Base-by-base conservation (phyloP, 352 stramenopile genomes). In the Globisporangium abappressorium region DNA sequence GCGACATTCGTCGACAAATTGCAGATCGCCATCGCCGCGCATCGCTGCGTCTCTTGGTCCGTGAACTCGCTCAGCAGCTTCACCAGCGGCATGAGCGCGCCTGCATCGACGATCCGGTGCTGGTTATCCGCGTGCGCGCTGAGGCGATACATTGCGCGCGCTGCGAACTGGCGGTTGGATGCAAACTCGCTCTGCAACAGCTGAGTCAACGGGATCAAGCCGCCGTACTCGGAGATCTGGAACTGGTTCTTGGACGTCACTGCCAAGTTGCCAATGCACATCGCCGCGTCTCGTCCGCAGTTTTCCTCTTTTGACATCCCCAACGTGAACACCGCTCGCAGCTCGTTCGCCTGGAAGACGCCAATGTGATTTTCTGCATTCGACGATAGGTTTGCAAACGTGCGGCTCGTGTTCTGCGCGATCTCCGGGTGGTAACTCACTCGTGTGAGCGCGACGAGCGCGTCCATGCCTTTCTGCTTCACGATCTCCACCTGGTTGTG, bases 201-300 rank as follows among this genome's bases (percentile, higher is more conserved):
- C 34, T 84, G 70, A 4, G 96, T 82, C 1, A 99, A 81, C 3
- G 89, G 85, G 24, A 73, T 65, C 15, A 99, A 82, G 0, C 87
- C 95, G 20, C 93, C 94, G n/a, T 93, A 72, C 58, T 93, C 78
- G 14, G 87, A 83, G 68, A 99, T 97, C 62, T 91, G 78, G 7
- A 85, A 68, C 71, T 98, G 95, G 69, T 96, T 98, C 66, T 97
- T 89, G 26, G 82, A 56, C 6, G 87, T 96, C 30, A 98, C 87
- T 1, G 97, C 91, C 66, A 99, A 67, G 71, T 99, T 99, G 34
- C 92, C 93, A 20, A 99, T 81, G 41, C 94, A 90, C 72, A 98
- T 93, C 0, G 94, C 87, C 12, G 91, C 91, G 71, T 99, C 92
- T n/a, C 91, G 84, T 0, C 90, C 88, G 68, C 92, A 98, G 14